A percentile compares a stretch with the other conserved stretches of the same genome.
Evolutionary conservation across 345 rosid genomes (phyloP).

Genomic region (Cardiospermum halicacabum): DNA sequence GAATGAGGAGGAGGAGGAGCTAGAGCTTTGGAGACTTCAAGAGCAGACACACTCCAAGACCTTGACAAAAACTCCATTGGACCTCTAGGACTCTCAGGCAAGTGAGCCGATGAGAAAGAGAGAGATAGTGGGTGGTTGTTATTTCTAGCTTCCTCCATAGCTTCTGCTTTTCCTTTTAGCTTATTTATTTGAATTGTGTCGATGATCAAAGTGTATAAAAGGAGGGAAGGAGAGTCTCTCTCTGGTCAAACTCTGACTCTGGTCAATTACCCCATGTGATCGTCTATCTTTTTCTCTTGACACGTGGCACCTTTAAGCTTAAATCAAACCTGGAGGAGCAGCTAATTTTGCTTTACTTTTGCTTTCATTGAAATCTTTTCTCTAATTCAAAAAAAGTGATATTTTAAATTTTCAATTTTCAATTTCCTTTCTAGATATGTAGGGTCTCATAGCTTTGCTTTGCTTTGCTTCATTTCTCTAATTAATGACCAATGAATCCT

Average conservation of each 20-base stretch:
- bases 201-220: neutral
- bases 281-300: neutral
- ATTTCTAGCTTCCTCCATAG: conserved; percentile 37
- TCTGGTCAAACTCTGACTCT: conserved; percentile 1
- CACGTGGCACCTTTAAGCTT: conserved; percentile 6
- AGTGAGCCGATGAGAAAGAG: conserved; percentile 26
- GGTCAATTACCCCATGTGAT: neutral
- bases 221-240: neutral
- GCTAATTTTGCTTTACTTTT: neutral
- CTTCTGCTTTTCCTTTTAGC: too few species aligned
- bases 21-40: conserved; percentile 74
- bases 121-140: conserved; percentile 25
- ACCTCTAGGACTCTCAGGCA: conserved; percentile 79
- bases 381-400: neutral
- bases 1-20: conserved; percentile 33
- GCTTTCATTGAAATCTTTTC: neutral
- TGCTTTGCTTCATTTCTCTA: neutral
- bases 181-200: neutral
- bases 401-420: neutral
- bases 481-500: neutral
- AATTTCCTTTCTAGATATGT: neutral
- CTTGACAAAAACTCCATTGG: conserved; percentile 94
- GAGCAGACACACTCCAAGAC: conserved; percentile 83
- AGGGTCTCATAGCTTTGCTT: too few species aligned
- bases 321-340: too few species aligned